Evolutionary conservation across 176 grass and related monocot species (phyloP).

Genomic region (Tillandsia fasciculata): DNA sequence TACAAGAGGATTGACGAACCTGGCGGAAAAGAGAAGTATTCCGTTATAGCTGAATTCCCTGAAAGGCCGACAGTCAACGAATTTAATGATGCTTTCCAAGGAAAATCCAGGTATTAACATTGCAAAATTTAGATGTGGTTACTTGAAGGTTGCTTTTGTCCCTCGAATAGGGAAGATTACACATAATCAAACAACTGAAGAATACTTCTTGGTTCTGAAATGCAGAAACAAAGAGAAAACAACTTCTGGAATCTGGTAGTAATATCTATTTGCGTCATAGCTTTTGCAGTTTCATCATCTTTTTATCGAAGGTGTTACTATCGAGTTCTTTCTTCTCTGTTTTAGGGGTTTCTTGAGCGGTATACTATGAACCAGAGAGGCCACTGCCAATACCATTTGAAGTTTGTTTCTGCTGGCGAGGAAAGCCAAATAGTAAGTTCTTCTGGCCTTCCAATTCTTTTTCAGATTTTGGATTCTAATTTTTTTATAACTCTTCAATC

Average conservation of each 20-base stretch:
- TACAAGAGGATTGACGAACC: conserved; percentile 75
- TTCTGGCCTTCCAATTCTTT: background rate
- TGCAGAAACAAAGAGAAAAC: conserved; percentile 65
- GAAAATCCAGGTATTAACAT: conserved; percentile 45
- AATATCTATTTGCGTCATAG: conserved; percentile 2
- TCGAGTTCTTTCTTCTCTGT: conserved; percentile 11
- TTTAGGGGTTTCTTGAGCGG: conserved; percentile 74
- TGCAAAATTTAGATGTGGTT: conserved; percentile 5
- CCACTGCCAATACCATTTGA: background rate
- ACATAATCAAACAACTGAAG: background rate
- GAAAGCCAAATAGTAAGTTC: background rate
- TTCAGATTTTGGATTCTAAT: background rate
- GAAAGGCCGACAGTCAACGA: conserved; percentile 67
- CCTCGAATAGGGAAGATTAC: background rate
- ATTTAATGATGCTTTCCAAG: conserved; percentile 65
- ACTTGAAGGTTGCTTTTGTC: background rate
- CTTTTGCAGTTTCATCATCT: background rate
- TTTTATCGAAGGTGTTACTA: background rate
- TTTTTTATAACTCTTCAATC: background rate
- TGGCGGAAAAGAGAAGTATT: conserved; percentile 59
- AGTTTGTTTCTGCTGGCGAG: no score
- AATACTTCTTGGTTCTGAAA: conserved; percentile 10
- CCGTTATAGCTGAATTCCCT: conserved; percentile 51
- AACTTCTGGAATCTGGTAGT: conserved; percentile 67
- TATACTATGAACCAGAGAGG: conserved; percentile 43